A percentile compares a stretch with the other conserved stretches of the same genome.
Evolutionary conservation across 2,329 filamentous ascomycete species (phyloP).

Genomic region (Blastomyces parvus): DNA sequence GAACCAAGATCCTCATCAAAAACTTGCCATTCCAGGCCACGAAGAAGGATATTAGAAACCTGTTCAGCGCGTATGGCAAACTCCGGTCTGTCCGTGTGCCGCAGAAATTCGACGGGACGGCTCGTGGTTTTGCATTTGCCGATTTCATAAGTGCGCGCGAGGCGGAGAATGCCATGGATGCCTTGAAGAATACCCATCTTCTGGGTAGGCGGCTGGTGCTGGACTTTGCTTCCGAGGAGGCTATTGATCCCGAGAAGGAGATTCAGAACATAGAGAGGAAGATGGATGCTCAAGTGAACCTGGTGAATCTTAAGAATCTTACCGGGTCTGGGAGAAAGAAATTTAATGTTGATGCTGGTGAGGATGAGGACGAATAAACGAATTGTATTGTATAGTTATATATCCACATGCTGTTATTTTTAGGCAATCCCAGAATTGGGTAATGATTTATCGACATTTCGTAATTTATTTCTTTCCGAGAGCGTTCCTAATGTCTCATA

Average conservation of each 20-base stretch:
- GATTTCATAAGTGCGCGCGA: slow-evolving; percentile 89
- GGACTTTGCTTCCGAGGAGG: slow-evolving; percentile 81
- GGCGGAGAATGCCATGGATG: slow-evolving; percentile 81
- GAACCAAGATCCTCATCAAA: slow-evolving; percentile 94
- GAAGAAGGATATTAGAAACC: slow-evolving; percentile 79
- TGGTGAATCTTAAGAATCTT: slow-evolving; percentile 80
- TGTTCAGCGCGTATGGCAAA: slow-evolving; percentile 85
- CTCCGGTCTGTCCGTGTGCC: slow-evolving; percentile 86
- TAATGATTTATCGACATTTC: neutral
- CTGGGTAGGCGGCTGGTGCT: slow-evolving; percentile 81
- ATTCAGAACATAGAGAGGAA: slow-evolving; percentile 97
- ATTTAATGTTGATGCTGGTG: slow-evolving; percentile 72
- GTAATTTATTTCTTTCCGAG: neutral
- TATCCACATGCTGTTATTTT: neutral
- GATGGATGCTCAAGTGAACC: slow-evolving; percentile 80
- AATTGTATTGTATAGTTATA: neutral
- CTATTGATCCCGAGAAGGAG: slow-evolving; percentile 86
- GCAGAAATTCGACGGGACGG: slow-evolving; percentile 82
- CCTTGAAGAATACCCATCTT: slow-evolving; percentile 85
- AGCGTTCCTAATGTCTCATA: neutral
- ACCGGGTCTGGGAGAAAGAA: slow-evolving; percentile 73
- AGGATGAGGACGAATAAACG: slow-evolving; percentile 34
- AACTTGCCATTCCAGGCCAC: slow-evolving; percentile 93
- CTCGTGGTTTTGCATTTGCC: slow-evolving; percentile 92
- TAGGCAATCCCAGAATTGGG: neutral